Conservation (phyloP, 179 eudicot genomes). For the Nepenthes alata region DNA sequence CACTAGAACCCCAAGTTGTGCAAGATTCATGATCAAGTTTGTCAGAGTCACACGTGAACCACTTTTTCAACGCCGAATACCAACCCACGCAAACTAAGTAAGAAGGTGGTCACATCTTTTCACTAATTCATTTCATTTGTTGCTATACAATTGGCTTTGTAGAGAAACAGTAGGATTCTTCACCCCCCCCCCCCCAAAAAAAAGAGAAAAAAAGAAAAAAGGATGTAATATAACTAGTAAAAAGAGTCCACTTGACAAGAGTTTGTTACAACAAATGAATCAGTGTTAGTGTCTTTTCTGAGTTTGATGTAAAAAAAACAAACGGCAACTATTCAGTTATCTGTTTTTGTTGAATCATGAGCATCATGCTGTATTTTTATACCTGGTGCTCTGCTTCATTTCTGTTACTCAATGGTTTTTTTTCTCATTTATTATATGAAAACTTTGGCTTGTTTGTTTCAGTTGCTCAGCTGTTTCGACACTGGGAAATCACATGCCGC, state of each 20-base stretch:
- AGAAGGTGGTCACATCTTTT: no score
- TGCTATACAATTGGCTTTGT: no score
- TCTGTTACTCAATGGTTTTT: background rate
- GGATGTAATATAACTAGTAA: no score
- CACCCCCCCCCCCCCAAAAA: no score
- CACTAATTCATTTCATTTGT: no score
- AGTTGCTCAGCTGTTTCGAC: conserved; percentile 75
- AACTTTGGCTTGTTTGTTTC: conserved; percentile 16
- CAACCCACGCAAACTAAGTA: no score
- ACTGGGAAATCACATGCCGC: conserved; percentile 58
- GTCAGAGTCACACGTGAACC: no score
- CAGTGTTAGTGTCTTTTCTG: background rate
- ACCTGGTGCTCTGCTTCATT: background rate
- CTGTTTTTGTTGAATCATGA: background rate
- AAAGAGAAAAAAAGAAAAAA: no score
- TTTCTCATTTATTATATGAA: background rate
- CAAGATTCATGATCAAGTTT: no score
- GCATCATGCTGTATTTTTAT: background rate
- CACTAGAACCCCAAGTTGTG: no score
- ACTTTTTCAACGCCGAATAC: no score
- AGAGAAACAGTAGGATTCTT: no score
- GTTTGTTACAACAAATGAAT: background rate
- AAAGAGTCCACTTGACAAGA: background rate
- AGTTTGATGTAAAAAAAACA: background rate
- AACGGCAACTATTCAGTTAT: background rate